These are phyloP conservation scores for Galerina sulciceps DNA, from an alignment of 768 basidiomycete genomes.

Conservation along the genomic window DNA sequence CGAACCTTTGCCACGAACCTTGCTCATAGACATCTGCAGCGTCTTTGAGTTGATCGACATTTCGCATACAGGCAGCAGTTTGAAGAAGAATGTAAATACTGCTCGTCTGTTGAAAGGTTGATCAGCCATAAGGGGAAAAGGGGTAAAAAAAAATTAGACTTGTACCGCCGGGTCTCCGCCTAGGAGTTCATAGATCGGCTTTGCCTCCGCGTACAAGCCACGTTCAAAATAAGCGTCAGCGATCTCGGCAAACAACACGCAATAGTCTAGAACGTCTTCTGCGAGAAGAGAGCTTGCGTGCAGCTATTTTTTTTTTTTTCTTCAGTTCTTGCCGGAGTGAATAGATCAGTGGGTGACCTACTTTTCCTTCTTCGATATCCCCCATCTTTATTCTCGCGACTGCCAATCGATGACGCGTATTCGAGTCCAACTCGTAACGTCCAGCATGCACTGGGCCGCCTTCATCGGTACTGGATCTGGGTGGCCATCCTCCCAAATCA, in stretches of 20 bases:
- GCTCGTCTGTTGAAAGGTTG: conserved; percentile 58
- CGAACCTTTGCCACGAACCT: conserved; percentile 46
- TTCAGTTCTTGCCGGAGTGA: neutral
- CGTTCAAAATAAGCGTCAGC: conserved; percentile 84
- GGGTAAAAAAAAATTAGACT: conserved; percentile 4
- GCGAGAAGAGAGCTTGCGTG: conserved; percentile 76
- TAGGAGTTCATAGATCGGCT: conserved; percentile 78
- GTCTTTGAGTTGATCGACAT: conserved; percentile 73
- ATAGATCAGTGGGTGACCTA: conserved; percentile 33
- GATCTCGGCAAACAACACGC: conserved; percentile 79
- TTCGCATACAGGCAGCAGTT: conserved; percentile 81
- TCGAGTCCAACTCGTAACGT: conserved; percentile 68
- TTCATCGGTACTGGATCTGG: conserved; percentile 32
- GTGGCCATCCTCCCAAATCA: conserved; percentile 48
- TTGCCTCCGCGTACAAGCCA: conserved; percentile 77
- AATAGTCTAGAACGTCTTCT: conserved; percentile 78
- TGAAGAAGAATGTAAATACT: conserved; percentile 72
- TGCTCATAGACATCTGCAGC: conserved; percentile 86
- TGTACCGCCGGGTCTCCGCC: conserved; percentile 75
- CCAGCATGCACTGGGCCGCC: conserved; percentile 58
- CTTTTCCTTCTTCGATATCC: conserved; percentile 81
- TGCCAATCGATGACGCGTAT: conserved; percentile 83
- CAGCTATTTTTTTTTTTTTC: conserved; percentile 44
- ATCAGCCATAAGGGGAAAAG: neutral
- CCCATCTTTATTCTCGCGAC: conserved; percentile 83